Conservation (phyloP, 768 basidiomycete species). For the Boletus subparvulus region DNA sequence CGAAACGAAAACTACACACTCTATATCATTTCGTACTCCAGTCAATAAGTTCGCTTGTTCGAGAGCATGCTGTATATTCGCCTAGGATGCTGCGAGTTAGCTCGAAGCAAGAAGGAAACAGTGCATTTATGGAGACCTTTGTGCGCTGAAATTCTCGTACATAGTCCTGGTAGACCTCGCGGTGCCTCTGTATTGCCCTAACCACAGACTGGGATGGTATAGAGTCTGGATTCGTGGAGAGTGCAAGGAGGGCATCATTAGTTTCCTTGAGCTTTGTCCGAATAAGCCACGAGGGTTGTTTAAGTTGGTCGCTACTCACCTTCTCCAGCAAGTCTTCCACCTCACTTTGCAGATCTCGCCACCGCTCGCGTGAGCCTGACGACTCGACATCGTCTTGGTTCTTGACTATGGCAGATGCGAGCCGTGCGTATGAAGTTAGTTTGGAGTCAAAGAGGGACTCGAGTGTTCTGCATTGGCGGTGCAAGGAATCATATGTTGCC, state of each 20-base stretch:
- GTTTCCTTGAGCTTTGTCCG: conserved; percentile 75
- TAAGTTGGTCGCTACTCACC: conserved; percentile 44
- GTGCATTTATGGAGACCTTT: conserved; percentile 49
- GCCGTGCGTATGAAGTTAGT: conserved; percentile 84
- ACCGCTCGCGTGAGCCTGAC: conserved; percentile 65
- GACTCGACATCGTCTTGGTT: conserved; percentile 64
- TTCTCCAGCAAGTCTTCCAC: conserved; percentile 84
- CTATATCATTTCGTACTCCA: conserved; percentile 94
- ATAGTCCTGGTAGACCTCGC: conserved; percentile 88
- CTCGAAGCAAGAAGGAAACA: neutral
- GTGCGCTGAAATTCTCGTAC: conserved; percentile 81
- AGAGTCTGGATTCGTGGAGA: conserved; percentile 63
- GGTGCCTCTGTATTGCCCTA: conserved; percentile 86
- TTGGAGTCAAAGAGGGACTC: conserved; percentile 92
- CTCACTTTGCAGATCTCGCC: conserved; percentile 83
- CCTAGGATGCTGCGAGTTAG: conserved; percentile 40
- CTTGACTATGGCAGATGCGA: conserved; percentile 66
- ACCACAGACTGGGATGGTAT: conserved; percentile 80
- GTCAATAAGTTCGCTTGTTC: conserved; percentile 86
- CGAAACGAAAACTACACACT: conserved; percentile 49
- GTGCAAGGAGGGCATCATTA: conserved; percentile 70
- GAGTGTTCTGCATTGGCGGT: conserved; percentile 89
- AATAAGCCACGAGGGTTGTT: conserved; percentile 6
- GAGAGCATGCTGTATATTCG: conserved; percentile 77
- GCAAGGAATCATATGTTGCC: conserved; percentile 84